Evolutionary conservation across 805 yeast species (phyloP), one percentile per base, ranked within the genome.

Genomic region (Schwanniomyces vanrijiae): DNA sequence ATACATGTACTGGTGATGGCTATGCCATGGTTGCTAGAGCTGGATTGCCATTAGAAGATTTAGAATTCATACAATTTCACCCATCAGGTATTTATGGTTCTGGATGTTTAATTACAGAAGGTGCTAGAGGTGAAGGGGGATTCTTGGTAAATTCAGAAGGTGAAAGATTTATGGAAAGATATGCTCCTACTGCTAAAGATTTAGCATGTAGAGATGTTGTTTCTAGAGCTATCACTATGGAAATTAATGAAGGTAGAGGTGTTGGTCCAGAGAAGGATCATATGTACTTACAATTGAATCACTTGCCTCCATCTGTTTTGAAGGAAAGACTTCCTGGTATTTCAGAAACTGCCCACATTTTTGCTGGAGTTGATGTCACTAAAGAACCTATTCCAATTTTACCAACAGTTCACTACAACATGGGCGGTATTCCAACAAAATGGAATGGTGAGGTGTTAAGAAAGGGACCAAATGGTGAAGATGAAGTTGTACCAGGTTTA

Each of bases 121-220:
- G 99, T 77, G 96, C 97, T 58, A 88, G 99, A 80, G 99, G 99
- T 81, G 99, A 92, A 79, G 99, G 99, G 83, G 99, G 99, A 55
- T 92, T 82, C 82, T 78, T 92, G 68, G 80, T 92, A 55, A 92
- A 92, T 81, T 82, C 90, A 58, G 96, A 94, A 76, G 99, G 99
- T 81, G 99, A 92, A 78, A 85, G 99, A 73, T 92, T 92, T 74
- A 92, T 92, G 99, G 98, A 92, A 79, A 86, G 99, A 73, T 92
- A 92, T 67, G 99, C 99, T 47, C 99, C 99, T 56, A 87, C 92
- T 44, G 98, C 98, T 58, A 94, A 92, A 79, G 99, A 92, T 76
- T 80, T 92, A 70, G 99, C 99, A 48, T 90, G 95, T 55, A 87
- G 99, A 79, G 99, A 92, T 70, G 98, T 92, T 53, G 99, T 92